Percentiles rank a stretch among this genome's conserved stretches.
Evolutionary conservation across 305 asterid genomes (phyloP).

Genomic region (Fraxinus xanthoxyloides): DNA sequence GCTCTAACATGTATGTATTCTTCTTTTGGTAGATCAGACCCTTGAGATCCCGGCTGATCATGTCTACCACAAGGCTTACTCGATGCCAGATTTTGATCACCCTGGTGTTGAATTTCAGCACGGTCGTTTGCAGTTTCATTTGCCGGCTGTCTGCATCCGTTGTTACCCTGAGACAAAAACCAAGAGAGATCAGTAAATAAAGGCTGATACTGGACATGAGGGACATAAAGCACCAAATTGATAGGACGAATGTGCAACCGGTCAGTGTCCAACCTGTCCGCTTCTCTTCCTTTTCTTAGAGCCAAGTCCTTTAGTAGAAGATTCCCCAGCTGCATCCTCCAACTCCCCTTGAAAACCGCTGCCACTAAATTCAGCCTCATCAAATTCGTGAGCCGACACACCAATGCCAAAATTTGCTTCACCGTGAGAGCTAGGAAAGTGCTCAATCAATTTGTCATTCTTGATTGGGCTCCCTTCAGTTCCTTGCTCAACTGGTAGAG

Average conservation of each 20-base stretch:
- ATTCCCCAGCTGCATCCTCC: slow-evolving; percentile 38
- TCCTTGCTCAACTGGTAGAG: slow-evolving; percentile 26
- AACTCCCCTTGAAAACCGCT: slow-evolving; percentile 55
- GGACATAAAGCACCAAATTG: slow-evolving; percentile 3
- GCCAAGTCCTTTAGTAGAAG: slow-evolving; percentile 49
- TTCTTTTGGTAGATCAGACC: slow-evolving; percentile 77
- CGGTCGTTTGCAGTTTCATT: slow-evolving; percentile 37
- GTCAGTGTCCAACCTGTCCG: slow-evolving; percentile 44
- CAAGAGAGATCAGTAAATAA: neutral
- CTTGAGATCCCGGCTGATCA: slow-evolving; percentile 62
- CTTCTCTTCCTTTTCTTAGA: slow-evolving; percentile 76
- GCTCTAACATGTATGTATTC: slow-evolving; percentile 89
- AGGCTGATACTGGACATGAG: neutral
- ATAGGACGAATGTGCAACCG: neutral
- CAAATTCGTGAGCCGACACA: slow-evolving; percentile 53
- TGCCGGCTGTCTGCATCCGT: slow-evolving; percentile 34
- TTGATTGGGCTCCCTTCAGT: slow-evolving; percentile 43
- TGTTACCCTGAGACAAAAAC: slow-evolving; percentile 35
- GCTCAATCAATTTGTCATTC: slow-evolving; percentile 47
- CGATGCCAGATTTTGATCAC: slow-evolving; percentile 41
- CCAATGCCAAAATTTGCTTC: slow-evolving; percentile 49
- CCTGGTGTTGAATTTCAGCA: slow-evolving; percentile 41
- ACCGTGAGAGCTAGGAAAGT: slow-evolving; percentile 32
- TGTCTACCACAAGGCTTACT: slow-evolving; percentile 60
- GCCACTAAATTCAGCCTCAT: slow-evolving; percentile 71